Percentiles rank a stretch among this genome's conserved stretches.
phyloP scores from a whole-genome alignment of 2,329 filamentous ascomycete species.

The Hypoxylon sp. region DNA sequence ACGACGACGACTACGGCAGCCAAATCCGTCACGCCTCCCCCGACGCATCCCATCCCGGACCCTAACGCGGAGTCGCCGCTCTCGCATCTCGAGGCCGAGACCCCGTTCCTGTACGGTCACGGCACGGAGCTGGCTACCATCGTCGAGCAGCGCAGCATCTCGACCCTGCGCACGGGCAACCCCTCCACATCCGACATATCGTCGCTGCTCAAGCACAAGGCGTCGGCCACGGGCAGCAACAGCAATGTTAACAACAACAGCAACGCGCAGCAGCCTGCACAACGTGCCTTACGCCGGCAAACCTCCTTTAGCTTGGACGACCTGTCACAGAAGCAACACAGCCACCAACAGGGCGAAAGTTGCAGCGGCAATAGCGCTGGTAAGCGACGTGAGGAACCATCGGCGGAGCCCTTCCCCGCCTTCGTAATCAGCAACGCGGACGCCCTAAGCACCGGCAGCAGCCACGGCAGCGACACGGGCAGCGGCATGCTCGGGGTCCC shows the following conservation, averaged over 20 bases:
- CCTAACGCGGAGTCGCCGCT: constrained; percentile 48
- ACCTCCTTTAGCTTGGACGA: constrained; percentile 54
- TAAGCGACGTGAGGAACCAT: constrained; percentile 7
- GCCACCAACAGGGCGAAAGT: background rate
- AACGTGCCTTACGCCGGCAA: constrained; percentile 46
- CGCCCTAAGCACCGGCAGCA: background rate
- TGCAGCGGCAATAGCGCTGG: background rate
- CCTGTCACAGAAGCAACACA: constrained; percentile 22
- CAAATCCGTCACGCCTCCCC: constrained; percentile 36
- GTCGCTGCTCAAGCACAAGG: constrained; percentile 44
- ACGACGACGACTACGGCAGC: background rate
- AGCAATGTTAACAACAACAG: background rate
- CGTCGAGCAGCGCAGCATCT: constrained; percentile 55
- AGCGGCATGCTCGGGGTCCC: constrained; percentile 15
- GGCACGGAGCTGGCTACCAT: constrained; percentile 56
- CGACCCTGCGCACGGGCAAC: constrained; percentile 50
- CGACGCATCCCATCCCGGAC: constrained; percentile 27
- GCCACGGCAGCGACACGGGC: background rate
- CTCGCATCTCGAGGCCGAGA: constrained; percentile 47
- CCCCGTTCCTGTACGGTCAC: constrained; percentile 55
- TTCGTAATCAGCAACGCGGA: background rate
- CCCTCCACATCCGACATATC: constrained; percentile 48
- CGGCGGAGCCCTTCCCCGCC: constrained; percentile 8
- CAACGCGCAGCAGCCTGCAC: constrained; percentile 6
- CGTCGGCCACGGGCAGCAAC: constrained; percentile 28